Base-by-base conservation (phyloP, 306 rosid species). In the Corylus heterophylla region DNA sequence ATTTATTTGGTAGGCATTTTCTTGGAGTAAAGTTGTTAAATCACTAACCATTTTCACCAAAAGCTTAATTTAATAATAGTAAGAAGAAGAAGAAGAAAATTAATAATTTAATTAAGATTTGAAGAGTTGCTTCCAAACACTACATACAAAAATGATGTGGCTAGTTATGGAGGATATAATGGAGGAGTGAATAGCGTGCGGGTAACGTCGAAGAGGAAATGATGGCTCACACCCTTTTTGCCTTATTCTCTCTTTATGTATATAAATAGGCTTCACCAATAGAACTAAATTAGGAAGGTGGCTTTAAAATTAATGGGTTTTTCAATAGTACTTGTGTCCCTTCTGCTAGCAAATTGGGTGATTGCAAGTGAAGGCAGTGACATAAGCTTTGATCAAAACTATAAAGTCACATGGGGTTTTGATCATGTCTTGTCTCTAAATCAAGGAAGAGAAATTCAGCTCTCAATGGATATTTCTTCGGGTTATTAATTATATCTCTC, bases 381-480 rank as follows among this genome's bases (percentile, higher is more conserved):
- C 68, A 5, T 52, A 54, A 76, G 59, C 56, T 89, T 87, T 54
- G 83, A 89, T 85, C 31, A 81, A 69, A 89, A 87, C 71, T 89
- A 87, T 75, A 13, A 83, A 14, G 83, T 85, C 66, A 71, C 71
- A 0, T 89, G 92, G 92, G 92, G 88, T 14, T 79, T 29, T 14
- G 66, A 79, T 77, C 88, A 81, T 73, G 84, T 82, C 56, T 72
- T 77, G 50, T 35, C 62, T 47, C 50, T 71, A 31, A 63, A 89
- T 22, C 83, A 80, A 79, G 90, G 89, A 20, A 81, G 29, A 35
- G 59, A 83, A 75, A 75, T 89, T 76, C 84, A 85, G 78, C 90
- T 89, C 71, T 83, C 81, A 59, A 70, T 89, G 89, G 92, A 89
- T 80, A 66, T 25, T 4, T 77, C 70, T 64, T 83, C 92, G 35